These are phyloP conservation scores for Bipolaris gigantea DNA, from an alignment of 2,329 filamentous ascomycete species.

Conservation along the genomic window DNA sequence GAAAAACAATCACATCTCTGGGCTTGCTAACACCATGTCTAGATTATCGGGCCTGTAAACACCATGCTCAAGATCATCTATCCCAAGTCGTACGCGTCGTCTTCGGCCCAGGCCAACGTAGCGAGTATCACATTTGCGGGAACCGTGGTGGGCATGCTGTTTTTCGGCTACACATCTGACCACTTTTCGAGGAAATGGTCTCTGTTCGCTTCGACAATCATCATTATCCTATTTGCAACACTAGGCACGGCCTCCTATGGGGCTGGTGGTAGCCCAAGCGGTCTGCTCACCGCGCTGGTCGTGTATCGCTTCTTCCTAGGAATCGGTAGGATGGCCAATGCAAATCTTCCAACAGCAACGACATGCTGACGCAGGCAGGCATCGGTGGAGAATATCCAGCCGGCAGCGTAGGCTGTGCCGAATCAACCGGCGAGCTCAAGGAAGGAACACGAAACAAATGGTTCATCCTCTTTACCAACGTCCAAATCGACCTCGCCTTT, in stretches of 20 bases:
- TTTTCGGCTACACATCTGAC: conserved; percentile 81
- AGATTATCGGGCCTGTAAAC: conserved; percentile 86
- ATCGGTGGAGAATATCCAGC: conserved; percentile 83
- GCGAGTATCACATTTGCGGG: conserved; percentile 83
- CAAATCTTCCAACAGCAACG: fast-evolving
- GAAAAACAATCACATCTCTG: not conserved
- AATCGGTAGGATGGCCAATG: conserved; percentile 40
- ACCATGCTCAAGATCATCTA: conserved; percentile 75
- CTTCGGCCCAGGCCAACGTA: conserved; percentile 72
- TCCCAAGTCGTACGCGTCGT: conserved; percentile 66
- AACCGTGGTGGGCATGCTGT: conserved; percentile 77
- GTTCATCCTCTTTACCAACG: conserved; percentile 81
- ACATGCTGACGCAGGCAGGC: conserved; percentile 38
- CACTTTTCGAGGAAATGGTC: conserved; percentile 83
- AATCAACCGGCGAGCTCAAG: conserved; percentile 81
- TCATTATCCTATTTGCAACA: conserved; percentile 83
- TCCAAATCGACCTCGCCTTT: conserved; percentile 84
- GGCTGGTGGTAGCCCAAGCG: conserved; percentile 65
- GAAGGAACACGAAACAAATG: conserved; percentile 80
- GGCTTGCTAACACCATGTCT: conserved; percentile 13
- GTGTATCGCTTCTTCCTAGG: conserved; percentile 82
- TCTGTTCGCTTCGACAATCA: conserved; percentile 76
- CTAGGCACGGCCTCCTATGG: conserved; percentile 77
- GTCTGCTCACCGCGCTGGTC: conserved; percentile 76
- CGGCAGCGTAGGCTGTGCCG: conserved; percentile 80